phyloP scores from a whole-genome alignment of 176 grass and related monocot genomes.

The Raddia distichophylla region DNA sequence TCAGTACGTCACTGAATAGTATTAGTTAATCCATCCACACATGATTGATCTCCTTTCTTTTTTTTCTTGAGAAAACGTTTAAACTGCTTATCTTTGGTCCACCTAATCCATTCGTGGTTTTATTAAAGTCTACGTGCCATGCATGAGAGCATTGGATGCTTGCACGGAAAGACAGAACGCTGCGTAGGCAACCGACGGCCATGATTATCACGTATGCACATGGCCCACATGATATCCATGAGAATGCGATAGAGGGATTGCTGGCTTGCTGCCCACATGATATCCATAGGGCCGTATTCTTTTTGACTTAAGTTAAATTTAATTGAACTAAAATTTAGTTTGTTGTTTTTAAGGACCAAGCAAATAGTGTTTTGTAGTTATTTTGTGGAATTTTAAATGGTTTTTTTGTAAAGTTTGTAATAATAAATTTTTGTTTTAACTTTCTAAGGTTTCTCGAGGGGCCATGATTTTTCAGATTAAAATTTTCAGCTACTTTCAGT shows the following conservation, averaged over 20 bases:
- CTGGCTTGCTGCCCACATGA: too few relatives aligned
- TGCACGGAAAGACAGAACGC: constrained; percentile 34
- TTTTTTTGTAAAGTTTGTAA: too few relatives aligned
- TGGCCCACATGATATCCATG: constrained; percentile 38
- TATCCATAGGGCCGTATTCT: too few relatives aligned
- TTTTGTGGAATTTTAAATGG: too few relatives aligned
- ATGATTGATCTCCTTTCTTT: not conserved
- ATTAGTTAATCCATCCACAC: not conserved
- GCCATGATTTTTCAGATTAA: too few relatives aligned
- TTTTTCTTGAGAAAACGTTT: not conserved
- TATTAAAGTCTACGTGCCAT: not conserved
- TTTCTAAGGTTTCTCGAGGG: too few relatives aligned
- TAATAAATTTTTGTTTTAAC: too few relatives aligned
- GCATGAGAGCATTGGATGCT: constrained; percentile 32
- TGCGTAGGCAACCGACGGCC: not conserved
- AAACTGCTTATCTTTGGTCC: not conserved
- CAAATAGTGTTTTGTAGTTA: too few relatives aligned
- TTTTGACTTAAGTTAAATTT: too few relatives aligned
- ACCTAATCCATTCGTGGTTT: constrained; percentile 16
- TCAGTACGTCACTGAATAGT: not conserved
- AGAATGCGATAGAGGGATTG: not conserved
- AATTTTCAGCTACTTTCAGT: too few relatives aligned
- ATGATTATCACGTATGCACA: constrained; percentile 32
- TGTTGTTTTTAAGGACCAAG: too few relatives aligned
- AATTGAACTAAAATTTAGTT: too few relatives aligned